phyloP scores from a whole-genome alignment of 2,329 filamentous ascomycete species.

The Aspergillus tamarii region DNA sequence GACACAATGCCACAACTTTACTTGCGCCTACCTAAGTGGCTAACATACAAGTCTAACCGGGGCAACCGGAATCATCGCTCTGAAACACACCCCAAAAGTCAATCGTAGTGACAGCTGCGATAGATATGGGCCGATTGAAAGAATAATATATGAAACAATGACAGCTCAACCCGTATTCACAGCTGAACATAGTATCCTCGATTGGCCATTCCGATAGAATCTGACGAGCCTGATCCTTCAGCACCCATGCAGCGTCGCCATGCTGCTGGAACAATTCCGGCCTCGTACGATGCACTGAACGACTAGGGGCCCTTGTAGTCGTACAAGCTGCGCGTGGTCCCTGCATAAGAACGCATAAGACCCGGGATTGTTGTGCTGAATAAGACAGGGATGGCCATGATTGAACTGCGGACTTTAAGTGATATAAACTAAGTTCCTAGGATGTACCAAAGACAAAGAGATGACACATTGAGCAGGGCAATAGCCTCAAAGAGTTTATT shows the following conservation, averaged over 20 bases:
- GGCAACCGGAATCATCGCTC: not conserved
- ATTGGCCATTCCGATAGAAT: not conserved
- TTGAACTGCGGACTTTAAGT: not conserved
- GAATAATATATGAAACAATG: not conserved
- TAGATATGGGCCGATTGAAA: not conserved
- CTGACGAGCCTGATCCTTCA: not conserved
- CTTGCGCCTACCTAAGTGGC: not conserved
- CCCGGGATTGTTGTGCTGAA: not conserved
- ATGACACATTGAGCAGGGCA: not conserved
- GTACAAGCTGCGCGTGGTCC: not conserved
- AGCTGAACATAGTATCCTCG: too few relatives aligned
- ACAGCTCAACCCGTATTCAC: not conserved
- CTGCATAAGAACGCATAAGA: not conserved
- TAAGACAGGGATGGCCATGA: not conserved
- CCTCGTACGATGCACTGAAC: not conserved
- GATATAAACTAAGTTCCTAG: not conserved
- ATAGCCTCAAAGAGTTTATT: not conserved
- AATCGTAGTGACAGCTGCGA: not conserved
- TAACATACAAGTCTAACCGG: not conserved
- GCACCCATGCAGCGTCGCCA: too few relatives aligned
- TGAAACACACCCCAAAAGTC: not conserved
- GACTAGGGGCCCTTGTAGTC: not conserved
- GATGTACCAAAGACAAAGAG: not conserved
- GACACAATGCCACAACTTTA: not conserved
- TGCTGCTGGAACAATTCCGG: not conserved